Evolutionary conservation across 805 yeast genomes (phyloP).

Genomic region (fission yeast (Schizosaccharomyces pombe)): DNA sequence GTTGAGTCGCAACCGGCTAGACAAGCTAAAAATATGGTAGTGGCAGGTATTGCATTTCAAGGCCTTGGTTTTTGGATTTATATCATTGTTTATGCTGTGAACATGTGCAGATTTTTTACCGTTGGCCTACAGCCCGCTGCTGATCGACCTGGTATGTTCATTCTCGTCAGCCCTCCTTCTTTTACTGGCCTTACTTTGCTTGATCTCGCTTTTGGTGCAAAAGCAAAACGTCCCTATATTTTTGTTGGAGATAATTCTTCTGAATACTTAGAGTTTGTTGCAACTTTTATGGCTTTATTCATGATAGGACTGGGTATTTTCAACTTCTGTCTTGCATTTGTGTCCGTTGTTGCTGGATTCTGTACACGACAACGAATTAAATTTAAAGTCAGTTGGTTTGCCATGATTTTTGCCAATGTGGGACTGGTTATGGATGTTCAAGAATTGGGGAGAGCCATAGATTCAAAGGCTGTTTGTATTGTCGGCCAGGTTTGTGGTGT

Average conservation of each 20-base stretch:
- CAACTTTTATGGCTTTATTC: neutral
- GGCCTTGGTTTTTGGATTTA: neutral
- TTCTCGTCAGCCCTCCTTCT: slow-evolving; percentile 1
- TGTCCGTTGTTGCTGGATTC: neutral
- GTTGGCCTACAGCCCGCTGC: neutral
- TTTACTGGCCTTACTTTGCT: slow-evolving; percentile 3
- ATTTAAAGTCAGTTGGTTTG: neutral
- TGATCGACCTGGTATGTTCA: slow-evolving; percentile 3
- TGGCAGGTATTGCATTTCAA: slow-evolving; percentile 3
- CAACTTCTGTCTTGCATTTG: neutral
- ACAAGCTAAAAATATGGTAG: neutral
- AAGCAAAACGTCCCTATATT: neutral
- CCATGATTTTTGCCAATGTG: slow-evolving; percentile 1
- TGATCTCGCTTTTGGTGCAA: neutral
- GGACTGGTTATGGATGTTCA: neutral
- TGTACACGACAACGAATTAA: neutral
- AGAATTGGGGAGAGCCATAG: neutral
- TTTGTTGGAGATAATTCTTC: neutral
- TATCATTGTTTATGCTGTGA: neutral
- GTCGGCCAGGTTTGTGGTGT: neutral
- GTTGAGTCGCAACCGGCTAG: neutral
- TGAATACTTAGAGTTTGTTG: neutral
- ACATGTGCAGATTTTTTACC: neutral
- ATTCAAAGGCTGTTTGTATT: neutral
- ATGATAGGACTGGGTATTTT: neutral